Conservation (phyloP, 2,329 filamentous ascomycete genomes). For the Dendryphion nanum region DNA sequence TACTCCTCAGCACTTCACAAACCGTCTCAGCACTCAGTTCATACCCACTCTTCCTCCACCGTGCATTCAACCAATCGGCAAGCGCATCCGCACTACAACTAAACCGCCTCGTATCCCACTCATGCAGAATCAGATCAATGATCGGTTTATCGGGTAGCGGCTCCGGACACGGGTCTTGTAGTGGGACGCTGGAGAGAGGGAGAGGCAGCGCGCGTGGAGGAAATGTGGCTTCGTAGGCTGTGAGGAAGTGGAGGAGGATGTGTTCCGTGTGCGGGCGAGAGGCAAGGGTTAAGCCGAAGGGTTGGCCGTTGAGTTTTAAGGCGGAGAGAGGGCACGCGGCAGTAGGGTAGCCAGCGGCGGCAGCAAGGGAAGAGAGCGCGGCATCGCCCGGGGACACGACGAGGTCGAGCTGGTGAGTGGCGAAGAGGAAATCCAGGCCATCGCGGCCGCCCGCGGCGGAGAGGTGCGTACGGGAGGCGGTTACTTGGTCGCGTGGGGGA, state of each 20-base stretch:
- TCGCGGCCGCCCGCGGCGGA: constrained; percentile 27
- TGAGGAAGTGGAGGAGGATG: constrained; percentile 35
- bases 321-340: constrained; percentile 34
- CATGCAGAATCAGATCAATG: constrained; percentile 31
- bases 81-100: constrained; percentile 32
- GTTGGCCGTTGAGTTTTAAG: constrained; percentile 36
- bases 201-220: constrained; percentile 30
- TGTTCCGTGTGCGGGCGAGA: constrained; percentile 32
- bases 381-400: constrained; percentile 35
- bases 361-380: constrained; percentile 33
- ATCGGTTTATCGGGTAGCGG: constrained; percentile 33
- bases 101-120: constrained; percentile 34
- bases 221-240: constrained; percentile 36
- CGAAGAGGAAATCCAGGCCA: constrained; percentile 33
- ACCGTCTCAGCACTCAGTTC: constrained; percentile 33
- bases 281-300: constrained; percentile 34
- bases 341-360: constrained; percentile 36
- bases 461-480: constrained; percentile 26
- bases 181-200: constrained; percentile 25
- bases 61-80: constrained; percentile 33
- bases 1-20: constrained; percentile 33
- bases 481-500: constrained; percentile 21
- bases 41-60: constrained; percentile 37
- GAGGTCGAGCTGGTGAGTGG: constrained; percentile 28
- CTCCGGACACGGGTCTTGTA: constrained; percentile 24